These are phyloP conservation scores for Tulasnella sp. DNA, from an alignment of 768 basidiomycete species.

Conservation along the genomic window DNA sequence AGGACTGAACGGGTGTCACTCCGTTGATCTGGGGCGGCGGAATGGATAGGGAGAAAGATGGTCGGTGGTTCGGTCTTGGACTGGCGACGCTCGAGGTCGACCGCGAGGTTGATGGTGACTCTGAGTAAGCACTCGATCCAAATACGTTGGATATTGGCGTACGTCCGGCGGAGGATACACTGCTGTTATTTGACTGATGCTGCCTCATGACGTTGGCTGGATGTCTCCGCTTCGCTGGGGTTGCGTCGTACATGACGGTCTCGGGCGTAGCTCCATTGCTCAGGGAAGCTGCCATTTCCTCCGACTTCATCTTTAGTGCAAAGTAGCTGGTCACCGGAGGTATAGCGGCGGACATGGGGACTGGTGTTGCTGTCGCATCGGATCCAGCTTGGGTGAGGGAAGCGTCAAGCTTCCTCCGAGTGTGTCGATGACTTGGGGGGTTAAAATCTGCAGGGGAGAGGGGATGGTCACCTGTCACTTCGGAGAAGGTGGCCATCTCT, in stretches of 20 bases:
- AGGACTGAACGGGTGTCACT: conserved; percentile 6
- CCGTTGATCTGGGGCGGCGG: conserved; percentile 14
- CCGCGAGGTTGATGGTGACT: conserved; percentile 6
- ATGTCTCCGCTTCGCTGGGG: neutral
- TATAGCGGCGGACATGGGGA: conserved; percentile 1
- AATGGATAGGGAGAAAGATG: conserved; percentile 27
- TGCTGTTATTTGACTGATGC: neutral
- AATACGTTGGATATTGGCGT: conserved; percentile 14
- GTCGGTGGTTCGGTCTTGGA: conserved; percentile 17
- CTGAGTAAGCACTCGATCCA: conserved; percentile 15
- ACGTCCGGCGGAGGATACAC: conserved; percentile 6
- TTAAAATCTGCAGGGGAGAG: conserved; percentile 50
- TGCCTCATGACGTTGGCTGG: neutral
- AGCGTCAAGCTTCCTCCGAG: conserved; percentile 10
- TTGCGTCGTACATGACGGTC: conserved; percentile 3
- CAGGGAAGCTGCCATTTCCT: conserved; percentile 39
- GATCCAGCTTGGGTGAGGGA: neutral
- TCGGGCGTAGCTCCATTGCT: neutral
- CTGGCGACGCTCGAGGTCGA: neutral
- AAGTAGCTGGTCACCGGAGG: conserved; percentile 54
- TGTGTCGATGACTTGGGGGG: conserved; percentile 23
- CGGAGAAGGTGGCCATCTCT: neutral
- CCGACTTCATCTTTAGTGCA: conserved; percentile 58
- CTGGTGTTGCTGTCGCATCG: neutral
- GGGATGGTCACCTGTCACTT: conserved; percentile 47